A percentile compares a stretch with the other conserved stretches of the same genome.
Evolutionary conservation across 768 basidiomycete genomes (phyloP).

Genomic region (Mycena floridula): DNA sequence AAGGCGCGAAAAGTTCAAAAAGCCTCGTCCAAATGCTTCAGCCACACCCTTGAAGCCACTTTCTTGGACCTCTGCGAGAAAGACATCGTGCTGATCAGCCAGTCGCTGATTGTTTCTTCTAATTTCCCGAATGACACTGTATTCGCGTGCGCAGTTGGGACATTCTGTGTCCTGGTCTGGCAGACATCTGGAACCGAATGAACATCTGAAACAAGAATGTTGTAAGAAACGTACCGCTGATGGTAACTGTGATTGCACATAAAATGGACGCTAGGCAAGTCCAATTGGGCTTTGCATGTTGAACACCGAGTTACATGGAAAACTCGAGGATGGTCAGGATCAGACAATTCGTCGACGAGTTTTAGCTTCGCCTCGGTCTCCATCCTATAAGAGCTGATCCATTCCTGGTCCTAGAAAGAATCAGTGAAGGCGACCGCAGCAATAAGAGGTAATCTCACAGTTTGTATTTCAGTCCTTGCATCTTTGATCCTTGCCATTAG

Average conservation of each 20-base stretch:
- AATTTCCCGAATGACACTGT: conserved; percentile 87
- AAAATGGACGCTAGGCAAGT: conserved; percentile 91
- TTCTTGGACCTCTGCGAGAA: conserved; percentile 68
- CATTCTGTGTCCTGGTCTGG: conserved; percentile 87
- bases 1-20: conserved; percentile 39
- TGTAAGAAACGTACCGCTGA: conserved; percentile 55
- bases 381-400: conserved; percentile 81
- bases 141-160: conserved; percentile 80
- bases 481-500: conserved; percentile 72
- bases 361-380: conserved; percentile 79
- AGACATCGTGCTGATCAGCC: conserved; percentile 77
- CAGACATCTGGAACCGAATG: conserved; percentile 56
- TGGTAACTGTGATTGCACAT: conserved; percentile 99
- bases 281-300: conserved; percentile 81
- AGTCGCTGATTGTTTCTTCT: conserved; percentile 78
- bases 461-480: conserved; percentile 70
- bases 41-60: conserved; percentile 72
- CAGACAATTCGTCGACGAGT: conserved; percentile 76
- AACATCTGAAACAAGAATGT: neutral
- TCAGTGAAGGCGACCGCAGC: conserved; percentile 4
- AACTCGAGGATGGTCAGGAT: conserved; percentile 73
- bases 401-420: conserved; percentile 71
- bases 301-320: conserved; percentile 96
- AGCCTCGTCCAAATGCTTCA: conserved; percentile 61
- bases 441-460: conserved; percentile 41